Conservation (phyloP, 140 eudicot species). For the Cichorium intybus region DNA sequence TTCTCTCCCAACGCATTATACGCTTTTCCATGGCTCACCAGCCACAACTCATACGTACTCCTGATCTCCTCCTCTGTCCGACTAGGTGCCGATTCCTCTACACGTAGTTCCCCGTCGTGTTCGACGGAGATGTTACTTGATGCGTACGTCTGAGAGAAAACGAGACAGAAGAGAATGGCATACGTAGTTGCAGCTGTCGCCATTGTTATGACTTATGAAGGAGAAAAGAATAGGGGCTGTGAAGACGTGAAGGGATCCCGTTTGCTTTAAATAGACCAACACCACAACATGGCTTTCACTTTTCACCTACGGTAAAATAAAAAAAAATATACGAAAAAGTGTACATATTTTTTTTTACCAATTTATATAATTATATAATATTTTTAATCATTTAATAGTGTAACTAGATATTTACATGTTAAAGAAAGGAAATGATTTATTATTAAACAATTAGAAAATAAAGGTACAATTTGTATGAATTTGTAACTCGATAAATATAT, state of each 20-base stretch:
- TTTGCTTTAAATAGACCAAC: constrained; percentile 22
- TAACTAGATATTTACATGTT: too few relatives aligned
- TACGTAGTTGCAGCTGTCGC: constrained; percentile 24
- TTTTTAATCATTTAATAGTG: too few relatives aligned
- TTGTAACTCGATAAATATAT: too few relatives aligned
- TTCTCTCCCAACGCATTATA: constrained; percentile 68
- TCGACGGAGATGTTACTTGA: constrained; percentile 16
- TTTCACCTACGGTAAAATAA: constrained; percentile 8
- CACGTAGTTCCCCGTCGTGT: constrained; percentile 1
- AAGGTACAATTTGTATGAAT: too few relatives aligned
- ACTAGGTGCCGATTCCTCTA: constrained; percentile 4
- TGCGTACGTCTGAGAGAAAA: constrained; percentile 42
- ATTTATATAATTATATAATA: too few relatives aligned
- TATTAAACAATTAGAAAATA: too few relatives aligned
- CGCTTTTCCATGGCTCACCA: constrained; percentile 52
- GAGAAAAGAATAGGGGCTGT: constrained; percentile 18
- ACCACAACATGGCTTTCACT: background rate
- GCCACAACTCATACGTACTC: constrained; percentile 65
- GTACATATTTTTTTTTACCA: too few relatives aligned
- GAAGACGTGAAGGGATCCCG: constrained; percentile 11
- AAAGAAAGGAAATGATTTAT: too few relatives aligned
- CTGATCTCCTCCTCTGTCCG: constrained; percentile 58
- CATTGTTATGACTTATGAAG: constrained; percentile 28
- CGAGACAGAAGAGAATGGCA: constrained; percentile 33
- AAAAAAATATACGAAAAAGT: too few relatives aligned